These are phyloP conservation scores for Elsinoe batatas DNA, from an alignment of 2,329 filamentous ascomycete species.

Conservation along the genomic window DNA sequence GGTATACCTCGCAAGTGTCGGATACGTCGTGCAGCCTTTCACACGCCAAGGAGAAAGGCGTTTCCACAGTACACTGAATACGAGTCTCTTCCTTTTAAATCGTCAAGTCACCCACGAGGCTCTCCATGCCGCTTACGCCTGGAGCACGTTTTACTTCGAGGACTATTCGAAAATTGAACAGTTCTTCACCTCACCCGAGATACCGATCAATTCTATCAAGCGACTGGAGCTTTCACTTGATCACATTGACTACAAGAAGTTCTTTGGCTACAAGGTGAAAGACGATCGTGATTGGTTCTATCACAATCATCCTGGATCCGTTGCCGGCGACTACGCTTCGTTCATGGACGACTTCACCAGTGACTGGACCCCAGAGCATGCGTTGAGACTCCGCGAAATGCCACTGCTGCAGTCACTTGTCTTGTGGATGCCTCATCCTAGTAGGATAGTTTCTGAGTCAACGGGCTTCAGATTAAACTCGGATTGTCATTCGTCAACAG, in stretches of 20 bases:
- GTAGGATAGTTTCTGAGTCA: neutral
- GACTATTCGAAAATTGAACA: neutral
- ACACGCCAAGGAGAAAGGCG: neutral
- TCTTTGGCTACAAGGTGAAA: neutral
- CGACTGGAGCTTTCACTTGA: constrained; percentile 3
- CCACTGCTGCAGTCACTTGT: neutral
- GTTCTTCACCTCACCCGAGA: neutral
- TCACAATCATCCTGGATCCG: neutral
- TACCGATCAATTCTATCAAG: neutral
- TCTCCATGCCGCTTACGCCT: neutral
- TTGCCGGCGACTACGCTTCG: neutral
- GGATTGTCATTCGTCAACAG: neutral
- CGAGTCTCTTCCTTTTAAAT: neutral
- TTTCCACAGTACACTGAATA: neutral
- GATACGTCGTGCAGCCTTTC: constrained; percentile 1
- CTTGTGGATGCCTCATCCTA: neutral
- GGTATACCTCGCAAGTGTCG: constrained; percentile 12
- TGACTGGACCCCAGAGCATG: neutral
- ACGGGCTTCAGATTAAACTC: neutral
- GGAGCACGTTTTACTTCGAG: constrained; percentile 2
- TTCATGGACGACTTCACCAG: neutral
- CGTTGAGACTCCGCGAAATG: neutral
- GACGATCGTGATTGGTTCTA: neutral
- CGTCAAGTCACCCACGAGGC: neutral
- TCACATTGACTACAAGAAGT: constrained; percentile 7